Evolutionary conservation across 257 asterid genomes (phyloP).

Genomic region (Scutellaria barbata): DNA sequence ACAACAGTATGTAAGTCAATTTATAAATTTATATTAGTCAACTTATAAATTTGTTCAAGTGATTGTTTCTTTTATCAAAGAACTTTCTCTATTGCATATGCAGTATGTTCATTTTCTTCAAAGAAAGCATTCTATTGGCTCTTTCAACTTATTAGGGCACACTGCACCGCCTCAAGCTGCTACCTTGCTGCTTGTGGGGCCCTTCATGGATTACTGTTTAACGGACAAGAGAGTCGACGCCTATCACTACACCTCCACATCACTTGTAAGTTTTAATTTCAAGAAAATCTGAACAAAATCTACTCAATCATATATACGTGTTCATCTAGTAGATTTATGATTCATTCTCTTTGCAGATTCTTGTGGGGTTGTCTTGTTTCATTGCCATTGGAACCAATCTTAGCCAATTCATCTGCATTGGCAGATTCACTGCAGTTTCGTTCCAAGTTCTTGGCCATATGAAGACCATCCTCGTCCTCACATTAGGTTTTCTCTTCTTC

Average conservation of each 20-base stretch:
- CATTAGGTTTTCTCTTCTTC: slow-evolving; percentile 73
- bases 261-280: slow-evolving; percentile 50
- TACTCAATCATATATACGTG: no score
- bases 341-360: slow-evolving; percentile 46
- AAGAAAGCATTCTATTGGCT: slow-evolving; percentile 74
- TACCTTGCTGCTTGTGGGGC: slow-evolving; percentile 68
- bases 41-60: background rate
- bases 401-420: slow-evolving; percentile 90
- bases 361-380: slow-evolving; percentile 58
- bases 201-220: slow-evolving; percentile 70
- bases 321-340: no score
- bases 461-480: slow-evolving; percentile 76
- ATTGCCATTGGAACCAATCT: slow-evolving; percentile 83
- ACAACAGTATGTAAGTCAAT: no score
- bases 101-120: slow-evolving; percentile 86
- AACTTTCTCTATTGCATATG: slow-evolving; percentile 33
- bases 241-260: slow-evolving; percentile 52
- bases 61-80: background rate
- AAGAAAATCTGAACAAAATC: background rate
- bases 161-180: slow-evolving; percentile 89
- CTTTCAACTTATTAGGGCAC: slow-evolving; percentile 81
- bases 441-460: slow-evolving; percentile 87
- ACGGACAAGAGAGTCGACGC: slow-evolving; percentile 65
- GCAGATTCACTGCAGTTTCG: slow-evolving; percentile 86
- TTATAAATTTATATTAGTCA: no score